phyloP scores from a whole-genome alignment of 352 stramenopile genomes.

The Phytophthora rubi region DNA sequence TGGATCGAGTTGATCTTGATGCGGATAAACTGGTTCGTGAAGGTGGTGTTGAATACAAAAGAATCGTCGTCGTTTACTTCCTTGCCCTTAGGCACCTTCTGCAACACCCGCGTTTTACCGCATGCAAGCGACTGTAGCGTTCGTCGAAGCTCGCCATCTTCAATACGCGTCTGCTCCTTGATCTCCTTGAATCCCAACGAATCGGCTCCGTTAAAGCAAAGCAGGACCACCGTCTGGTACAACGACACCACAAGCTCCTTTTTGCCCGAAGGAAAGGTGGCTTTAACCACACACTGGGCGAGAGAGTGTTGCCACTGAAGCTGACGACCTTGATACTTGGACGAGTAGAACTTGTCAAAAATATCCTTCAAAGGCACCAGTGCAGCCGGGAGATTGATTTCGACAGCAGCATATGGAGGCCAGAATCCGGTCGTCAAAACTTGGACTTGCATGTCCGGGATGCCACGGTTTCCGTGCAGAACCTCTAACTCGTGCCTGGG shows the following conservation, averaged over 20 bases:
- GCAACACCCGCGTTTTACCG: conserved; percentile 89
- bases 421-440: conserved; percentile 98
- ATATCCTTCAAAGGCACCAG: conserved; percentile 79
- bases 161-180: conserved; percentile 88
- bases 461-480: conserved; percentile 40
- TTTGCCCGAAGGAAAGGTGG: conserved; percentile 73
- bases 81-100: conserved; percentile 88
- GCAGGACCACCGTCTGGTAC: conserved; percentile 87
- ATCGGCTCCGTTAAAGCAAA: conserved; percentile 82
- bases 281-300: conserved; percentile 89
- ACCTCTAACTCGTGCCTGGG: conserved; percentile 56
- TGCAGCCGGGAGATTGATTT: conserved; percentile 77
- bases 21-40: conserved; percentile 88
- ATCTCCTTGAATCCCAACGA: conserved; percentile 87
- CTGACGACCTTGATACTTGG: conserved; percentile 89
- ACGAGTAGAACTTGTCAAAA: conserved; percentile 91
- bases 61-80: conserved; percentile 85
- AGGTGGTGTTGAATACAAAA: conserved; percentile 90
- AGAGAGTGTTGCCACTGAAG: conserved; percentile 93
- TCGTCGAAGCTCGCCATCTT: conserved; percentile 89
- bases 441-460: conserved; percentile 95
- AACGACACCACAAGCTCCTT: conserved; percentile 91
- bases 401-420: conserved; percentile 92
- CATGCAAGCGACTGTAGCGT: conserved; percentile 91
- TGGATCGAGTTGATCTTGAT: conserved; percentile 97